Base-by-base conservation (phyloP, 2,329 filamentous ascomycete genomes). In the Sporothrix dimorphospora region DNA sequence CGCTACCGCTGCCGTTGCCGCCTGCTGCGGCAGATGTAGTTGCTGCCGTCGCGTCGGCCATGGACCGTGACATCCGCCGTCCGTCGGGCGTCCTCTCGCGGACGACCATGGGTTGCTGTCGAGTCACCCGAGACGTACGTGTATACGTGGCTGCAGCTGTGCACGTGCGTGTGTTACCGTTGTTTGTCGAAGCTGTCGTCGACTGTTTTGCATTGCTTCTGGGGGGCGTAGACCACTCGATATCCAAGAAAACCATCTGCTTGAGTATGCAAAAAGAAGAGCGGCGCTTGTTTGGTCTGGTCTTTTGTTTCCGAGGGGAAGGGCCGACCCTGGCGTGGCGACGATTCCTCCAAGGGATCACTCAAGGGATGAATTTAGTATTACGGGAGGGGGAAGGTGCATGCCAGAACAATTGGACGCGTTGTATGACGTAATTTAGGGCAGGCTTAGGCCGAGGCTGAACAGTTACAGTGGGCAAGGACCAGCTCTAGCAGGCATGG, bases 351-450 rank as follows among this genome's bases (percentile, higher is more conserved):
- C 45, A 68, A 68, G 38, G 30, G 66, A 55, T 55, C 19, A n/a
- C 38, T 2, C 21, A 69, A 69, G 66, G 49, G 34, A 8, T 57
- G n/a, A 38, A 45, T 49, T 49, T 49, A 3, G 40, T 49, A 69
- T 57, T 27, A 55, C 34, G 49, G 34, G 49, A 57, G 66, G 66
- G 49, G 66, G 34, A 42, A 14, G 12, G 12, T 69, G 34, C 66
- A 55, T 57, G n/a, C 49, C 49, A 69, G 66, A 34, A 21, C n/a
- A 19, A 34, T n/a, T 14, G 63, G 5, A 53, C 65, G 45, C 65
- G 65, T 53, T 69, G 21, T n/a, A 69, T 69, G 66, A 69, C 66
- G 66, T 69, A 69, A 55, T 42, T 53, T 68, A 68, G 65, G 65
- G 30, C 19, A 57, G 30, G 49, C 7, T 24, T 34, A 8, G 63